These are phyloP conservation scores for Solanum megistacrolobum DNA, from an alignment of 257 asterid genomes.

Conservation along the genomic window DNA sequence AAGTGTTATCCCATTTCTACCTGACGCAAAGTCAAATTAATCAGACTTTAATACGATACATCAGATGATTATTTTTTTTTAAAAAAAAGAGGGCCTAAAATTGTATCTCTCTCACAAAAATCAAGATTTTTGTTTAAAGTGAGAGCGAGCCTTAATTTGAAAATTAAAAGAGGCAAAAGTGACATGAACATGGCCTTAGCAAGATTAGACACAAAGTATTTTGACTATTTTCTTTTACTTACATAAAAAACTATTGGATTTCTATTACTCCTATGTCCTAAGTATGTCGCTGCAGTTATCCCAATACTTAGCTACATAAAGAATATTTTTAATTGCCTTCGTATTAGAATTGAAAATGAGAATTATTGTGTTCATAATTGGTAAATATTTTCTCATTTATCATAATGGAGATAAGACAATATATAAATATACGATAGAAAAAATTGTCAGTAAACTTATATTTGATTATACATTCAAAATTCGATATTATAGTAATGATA, in stretches of 20 bases:
- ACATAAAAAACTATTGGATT: background rate
- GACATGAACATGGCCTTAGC: background rate
- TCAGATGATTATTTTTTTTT: too few relatives aligned
- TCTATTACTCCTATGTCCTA: background rate
- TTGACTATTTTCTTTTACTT: background rate
- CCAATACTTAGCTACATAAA: background rate
- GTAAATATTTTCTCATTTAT: background rate
- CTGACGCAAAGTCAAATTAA: too few relatives aligned
- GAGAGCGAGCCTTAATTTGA: background rate
- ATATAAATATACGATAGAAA: background rate
- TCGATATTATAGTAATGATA: background rate
- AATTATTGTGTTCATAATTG: background rate
- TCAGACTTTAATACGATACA: too few relatives aligned
- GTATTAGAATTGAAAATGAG: background rate
- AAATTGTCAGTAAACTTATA: rapidly evolving
- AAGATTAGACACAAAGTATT: background rate
- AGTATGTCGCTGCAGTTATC: background rate
- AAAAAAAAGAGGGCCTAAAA: too few relatives aligned
- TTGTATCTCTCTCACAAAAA: background rate
- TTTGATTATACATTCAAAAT: background rate
- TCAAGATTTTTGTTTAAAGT: background rate
- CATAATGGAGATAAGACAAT: background rate
- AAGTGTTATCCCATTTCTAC: too few relatives aligned
- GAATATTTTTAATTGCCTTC: background rate
- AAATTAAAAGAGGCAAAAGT: background rate